Percentiles rank a stretch among this genome's conserved stretches.
Evolutionary conservation across 768 basidiomycete genomes (phyloP).

Genomic region (Dioszegia aurantiaca): DNA sequence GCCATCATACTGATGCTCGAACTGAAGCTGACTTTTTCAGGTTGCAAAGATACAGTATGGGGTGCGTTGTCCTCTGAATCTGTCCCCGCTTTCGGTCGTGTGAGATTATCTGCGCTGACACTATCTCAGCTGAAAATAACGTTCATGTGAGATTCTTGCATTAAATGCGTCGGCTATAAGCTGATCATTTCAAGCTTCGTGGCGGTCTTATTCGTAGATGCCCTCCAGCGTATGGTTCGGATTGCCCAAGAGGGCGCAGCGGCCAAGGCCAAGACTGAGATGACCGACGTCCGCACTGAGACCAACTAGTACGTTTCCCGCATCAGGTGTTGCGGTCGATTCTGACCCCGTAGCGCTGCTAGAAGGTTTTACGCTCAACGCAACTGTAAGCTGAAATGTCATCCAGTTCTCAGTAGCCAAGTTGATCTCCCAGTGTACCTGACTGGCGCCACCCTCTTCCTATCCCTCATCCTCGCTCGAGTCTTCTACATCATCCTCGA

Average conservation of each 20-base stretch:
- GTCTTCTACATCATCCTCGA: constrained; percentile 90
- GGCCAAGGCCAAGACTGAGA: constrained; percentile 60
- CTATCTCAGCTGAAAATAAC: constrained; percentile 69
- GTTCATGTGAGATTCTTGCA: constrained; percentile 66
- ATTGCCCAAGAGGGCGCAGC: constrained; percentile 57
- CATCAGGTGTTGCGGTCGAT: not conserved
- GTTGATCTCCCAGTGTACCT: constrained; percentile 61
- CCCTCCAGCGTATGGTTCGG: constrained; percentile 84
- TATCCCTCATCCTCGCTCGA: constrained; percentile 88
- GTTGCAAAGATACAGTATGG: constrained; percentile 85
- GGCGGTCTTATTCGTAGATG: constrained; percentile 81
- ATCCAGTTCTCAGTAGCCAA: not conserved
- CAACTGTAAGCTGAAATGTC: constrained; percentile 32
- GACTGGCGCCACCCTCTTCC: constrained; percentile 76
- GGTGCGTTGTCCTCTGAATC: constrained; percentile 37
- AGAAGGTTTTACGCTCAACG: constrained; percentile 73
- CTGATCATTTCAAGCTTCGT: constrained; percentile 60
- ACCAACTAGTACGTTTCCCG: constrained; percentile 59
- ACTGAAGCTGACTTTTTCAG: constrained; percentile 44
- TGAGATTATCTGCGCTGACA: constrained; percentile 4
- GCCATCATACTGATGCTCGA: not conserved
- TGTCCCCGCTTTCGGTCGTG: not conserved
- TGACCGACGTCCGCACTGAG: constrained; percentile 70
- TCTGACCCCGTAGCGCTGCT: constrained; percentile 60
- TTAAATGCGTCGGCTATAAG: not conserved